Percentiles rank a stretch among this genome's conserved stretches.
Conservation (phyloP, 352 stramenopile genomes). For the Pythium myriotylum region DNA sequence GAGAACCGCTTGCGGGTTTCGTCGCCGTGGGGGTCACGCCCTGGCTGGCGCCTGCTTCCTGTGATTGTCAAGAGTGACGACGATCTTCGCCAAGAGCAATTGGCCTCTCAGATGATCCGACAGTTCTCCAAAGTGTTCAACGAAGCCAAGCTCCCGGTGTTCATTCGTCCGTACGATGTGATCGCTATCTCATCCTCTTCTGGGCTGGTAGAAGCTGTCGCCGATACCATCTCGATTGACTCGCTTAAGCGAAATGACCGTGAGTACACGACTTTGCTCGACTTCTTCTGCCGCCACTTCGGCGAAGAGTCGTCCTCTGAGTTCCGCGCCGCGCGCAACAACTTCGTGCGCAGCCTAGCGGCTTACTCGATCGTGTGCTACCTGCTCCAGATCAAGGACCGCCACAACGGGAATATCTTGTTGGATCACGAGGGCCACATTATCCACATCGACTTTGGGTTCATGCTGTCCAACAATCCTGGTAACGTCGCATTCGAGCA, state of each 20-base stretch:
- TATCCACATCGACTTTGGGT: slow-evolving; percentile 97
- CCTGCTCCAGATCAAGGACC: slow-evolving; percentile 97
- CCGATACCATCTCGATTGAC: slow-evolving; percentile 98
- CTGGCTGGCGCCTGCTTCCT: slow-evolving; percentile 90
- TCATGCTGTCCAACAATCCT: slow-evolving; percentile 94
- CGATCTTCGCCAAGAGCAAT: slow-evolving; percentile 97
- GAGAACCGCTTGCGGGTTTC: slow-evolving; percentile 88
- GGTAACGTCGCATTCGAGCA: slow-evolving; percentile 96
- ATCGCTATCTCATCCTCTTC: slow-evolving; percentile 93
- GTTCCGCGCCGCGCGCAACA: slow-evolving; percentile 82
- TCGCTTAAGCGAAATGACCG: slow-evolving; percentile 97
- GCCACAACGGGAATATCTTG: slow-evolving; percentile 98
- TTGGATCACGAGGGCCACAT: slow-evolving; percentile 95
- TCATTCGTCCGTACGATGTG: slow-evolving; percentile 96
- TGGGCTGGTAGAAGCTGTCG: slow-evolving; percentile 96
- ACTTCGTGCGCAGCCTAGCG: slow-evolving; percentile 87
- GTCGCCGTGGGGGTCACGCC: slow-evolving; percentile 82
- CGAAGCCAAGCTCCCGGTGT: slow-evolving; percentile 93
- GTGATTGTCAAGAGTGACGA: slow-evolving; percentile 99
- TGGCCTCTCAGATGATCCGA: slow-evolving; percentile 96
- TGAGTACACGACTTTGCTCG: slow-evolving; percentile 89
- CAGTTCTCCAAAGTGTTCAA: slow-evolving; percentile 95
- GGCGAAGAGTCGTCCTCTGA: slow-evolving; percentile 67
- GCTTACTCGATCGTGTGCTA: slow-evolving; percentile 96
- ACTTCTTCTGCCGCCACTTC: slow-evolving; percentile 96